These are phyloP conservation scores for Tremella fuciformis DNA, from an alignment of 768 basidiomycete species.

Conservation along the genomic window DNA sequence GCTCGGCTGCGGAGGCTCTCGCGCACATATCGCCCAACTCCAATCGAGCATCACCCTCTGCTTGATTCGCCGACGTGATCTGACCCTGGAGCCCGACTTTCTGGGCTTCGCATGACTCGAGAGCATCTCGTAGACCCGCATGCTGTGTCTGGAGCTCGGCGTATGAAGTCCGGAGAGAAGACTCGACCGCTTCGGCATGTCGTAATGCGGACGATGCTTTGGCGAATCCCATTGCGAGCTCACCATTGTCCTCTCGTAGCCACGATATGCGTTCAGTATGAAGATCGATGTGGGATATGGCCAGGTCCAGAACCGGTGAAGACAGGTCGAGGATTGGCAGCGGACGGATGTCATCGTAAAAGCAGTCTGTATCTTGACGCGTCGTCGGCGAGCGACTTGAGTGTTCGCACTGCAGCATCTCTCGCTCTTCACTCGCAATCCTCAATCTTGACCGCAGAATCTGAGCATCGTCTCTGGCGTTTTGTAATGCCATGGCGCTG, in stretches of 20 bases:
- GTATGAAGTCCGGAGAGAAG: slow-evolving; percentile 16
- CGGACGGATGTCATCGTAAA: not conserved
- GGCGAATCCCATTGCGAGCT: too few species aligned
- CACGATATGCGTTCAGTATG: not conserved
- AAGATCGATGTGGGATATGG: slow-evolving; percentile 7
- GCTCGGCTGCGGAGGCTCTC: slow-evolving; percentile 18
- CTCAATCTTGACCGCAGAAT: too few species aligned
- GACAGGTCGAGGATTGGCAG: slow-evolving; percentile 17
- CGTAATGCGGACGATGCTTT: too few species aligned
- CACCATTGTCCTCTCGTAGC: too few species aligned
- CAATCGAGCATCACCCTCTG: not conserved
- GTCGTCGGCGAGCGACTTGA: too few species aligned
- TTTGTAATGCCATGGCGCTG: too few species aligned
- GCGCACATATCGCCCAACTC: slow-evolving; percentile 14
- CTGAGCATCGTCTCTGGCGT: too few species aligned
- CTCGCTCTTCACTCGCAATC: too few species aligned
- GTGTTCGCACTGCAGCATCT: too few species aligned
- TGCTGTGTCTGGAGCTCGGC: slow-evolving; percentile 12
- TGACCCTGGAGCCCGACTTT: slow-evolving; percentile 7
- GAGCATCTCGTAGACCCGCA: slow-evolving; percentile 8
- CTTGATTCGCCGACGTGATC: slow-evolving; percentile 3
- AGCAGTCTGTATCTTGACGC: not conserved
- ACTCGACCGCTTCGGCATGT: slow-evolving; percentile 7
- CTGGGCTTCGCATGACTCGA: slow-evolving; percentile 17
- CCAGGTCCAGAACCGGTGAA: slow-evolving; percentile 8